These are phyloP conservation scores for Cryptosporidium sp. DNA, from an alignment of 169 alveolate species.

Conservation along the genomic window DNA sequence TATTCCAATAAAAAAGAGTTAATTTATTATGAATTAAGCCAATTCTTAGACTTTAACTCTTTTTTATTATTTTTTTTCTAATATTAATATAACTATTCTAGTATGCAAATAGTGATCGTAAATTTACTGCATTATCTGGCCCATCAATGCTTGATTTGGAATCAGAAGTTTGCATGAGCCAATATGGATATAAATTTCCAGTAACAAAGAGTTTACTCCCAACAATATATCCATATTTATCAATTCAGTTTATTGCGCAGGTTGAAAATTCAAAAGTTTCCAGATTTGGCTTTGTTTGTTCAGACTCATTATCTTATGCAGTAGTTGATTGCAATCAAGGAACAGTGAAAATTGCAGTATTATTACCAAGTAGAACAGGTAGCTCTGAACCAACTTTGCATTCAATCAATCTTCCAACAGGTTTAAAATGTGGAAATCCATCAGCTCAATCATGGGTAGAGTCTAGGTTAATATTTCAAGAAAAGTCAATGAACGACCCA, in stretches of 20 bases:
- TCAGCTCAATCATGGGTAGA: conserved; percentile 69
- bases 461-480: conserved; percentile 57
- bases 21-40: neutral
- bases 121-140: conserved; percentile 65
- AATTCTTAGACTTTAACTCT: neutral
- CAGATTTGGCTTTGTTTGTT: conserved; percentile 66
- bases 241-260: conserved; percentile 69
- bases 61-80: neutral
- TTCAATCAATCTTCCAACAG: conserved; percentile 59
- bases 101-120: conserved; percentile 56
- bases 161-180: conserved; percentile 23
- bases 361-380: conserved; percentile 45
- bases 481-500: conserved; percentile 44
- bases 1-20: neutral
- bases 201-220: conserved; percentile 61
- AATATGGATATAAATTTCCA: conserved; percentile 37
- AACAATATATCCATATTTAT: conserved; percentile 69
- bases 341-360: conserved; percentile 25
- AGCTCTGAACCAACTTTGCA: conserved; percentile 24
- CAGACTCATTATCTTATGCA: conserved; percentile 62
- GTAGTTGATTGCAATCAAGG: conserved; percentile 70
- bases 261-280: conserved; percentile 57
- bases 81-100: neutral
- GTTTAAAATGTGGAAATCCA: conserved; percentile 73
- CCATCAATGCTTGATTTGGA: conserved; percentile 61